phyloP scores from a whole-genome alignment of 805 yeast species.

The Lachancea thermotolerans region DNA sequence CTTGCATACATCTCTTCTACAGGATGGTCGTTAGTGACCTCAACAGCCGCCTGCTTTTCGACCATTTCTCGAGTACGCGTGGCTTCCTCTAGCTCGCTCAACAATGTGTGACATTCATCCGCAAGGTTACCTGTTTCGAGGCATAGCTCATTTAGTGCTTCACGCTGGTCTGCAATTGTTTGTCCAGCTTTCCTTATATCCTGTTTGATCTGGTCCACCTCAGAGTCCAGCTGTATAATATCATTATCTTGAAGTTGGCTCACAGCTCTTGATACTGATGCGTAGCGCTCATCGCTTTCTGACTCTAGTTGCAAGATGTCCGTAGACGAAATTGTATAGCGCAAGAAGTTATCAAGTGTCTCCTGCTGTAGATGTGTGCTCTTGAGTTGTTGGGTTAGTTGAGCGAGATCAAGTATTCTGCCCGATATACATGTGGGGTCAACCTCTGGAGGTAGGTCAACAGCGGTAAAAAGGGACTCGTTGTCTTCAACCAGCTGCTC shows the following conservation, averaged over 20 bases:
- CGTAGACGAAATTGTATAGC: slow-evolving; percentile 25
- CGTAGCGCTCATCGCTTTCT: slow-evolving; percentile 20
- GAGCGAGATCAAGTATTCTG: slow-evolving; percentile 17
- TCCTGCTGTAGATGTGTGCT: slow-evolving; percentile 29
- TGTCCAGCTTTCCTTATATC: slow-evolving; percentile 14
- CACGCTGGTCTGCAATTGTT: slow-evolving; percentile 16
- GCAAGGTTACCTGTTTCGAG: slow-evolving; percentile 18
- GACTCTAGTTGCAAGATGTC: slow-evolving; percentile 17
- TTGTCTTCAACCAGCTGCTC: slow-evolving; percentile 18
- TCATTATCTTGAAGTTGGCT: slow-evolving; percentile 15
- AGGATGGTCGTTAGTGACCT: slow-evolving; percentile 3
- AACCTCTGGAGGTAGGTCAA: slow-evolving; percentile 3
- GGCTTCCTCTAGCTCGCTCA: slow-evolving; percentile 15
- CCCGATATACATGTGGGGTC: slow-evolving; percentile 15
- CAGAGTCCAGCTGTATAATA: slow-evolving; percentile 13
- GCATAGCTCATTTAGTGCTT: slow-evolving; percentile 19
- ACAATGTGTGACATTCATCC: slow-evolving; percentile 21
- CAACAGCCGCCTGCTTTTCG: slow-evolving; percentile 4
- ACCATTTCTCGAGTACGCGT: slow-evolving; percentile 8
- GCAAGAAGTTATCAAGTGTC: slow-evolving; percentile 26
- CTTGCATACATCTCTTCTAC: slow-evolving; percentile 9
- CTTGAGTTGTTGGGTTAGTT: slow-evolving; percentile 19
- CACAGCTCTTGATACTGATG: slow-evolving; percentile 18
- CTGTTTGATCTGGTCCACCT: slow-evolving; percentile 17
- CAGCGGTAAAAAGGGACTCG: slow-evolving; percentile 11